phyloP scores from a whole-genome alignment of 257 asterid genomes.

The Lithospermum erythrorhizon region DNA sequence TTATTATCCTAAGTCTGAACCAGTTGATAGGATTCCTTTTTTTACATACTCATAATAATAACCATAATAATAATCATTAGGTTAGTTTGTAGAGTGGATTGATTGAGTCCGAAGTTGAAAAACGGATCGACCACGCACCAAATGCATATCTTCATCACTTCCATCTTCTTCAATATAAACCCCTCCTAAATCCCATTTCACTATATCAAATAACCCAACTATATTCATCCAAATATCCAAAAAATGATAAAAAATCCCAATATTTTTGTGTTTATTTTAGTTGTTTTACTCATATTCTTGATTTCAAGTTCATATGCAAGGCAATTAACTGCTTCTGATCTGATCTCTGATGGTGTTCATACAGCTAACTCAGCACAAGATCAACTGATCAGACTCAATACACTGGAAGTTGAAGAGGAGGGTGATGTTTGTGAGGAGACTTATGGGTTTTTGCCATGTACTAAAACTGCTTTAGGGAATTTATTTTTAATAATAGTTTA shows the following conservation, averaged over 20 bases:
- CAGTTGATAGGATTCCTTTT: too few species aligned
- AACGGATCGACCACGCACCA: neutral
- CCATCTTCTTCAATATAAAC: neutral
- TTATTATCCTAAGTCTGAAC: too few species aligned
- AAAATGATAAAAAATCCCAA: neutral
- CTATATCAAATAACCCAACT: too few species aligned
- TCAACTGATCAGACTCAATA: conserved; percentile 10
- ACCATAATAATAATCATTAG: too few species aligned
- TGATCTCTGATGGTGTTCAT: conserved; percentile 34
- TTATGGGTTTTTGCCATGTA: conserved; percentile 85
- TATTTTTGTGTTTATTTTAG: neutral
- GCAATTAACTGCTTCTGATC: conserved; percentile 22
- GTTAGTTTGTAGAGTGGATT: too few species aligned
- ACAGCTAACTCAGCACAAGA: neutral
- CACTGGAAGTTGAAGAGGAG: conserved; percentile 22
- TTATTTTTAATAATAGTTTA: conserved; percentile 55
- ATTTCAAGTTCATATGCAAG: neutral
- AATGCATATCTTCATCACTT: too few species aligned
- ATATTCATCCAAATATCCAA: too few species aligned
- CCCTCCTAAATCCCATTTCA: neutral
- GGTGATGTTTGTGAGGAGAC: conserved; percentile 67
- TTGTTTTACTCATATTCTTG: neutral
- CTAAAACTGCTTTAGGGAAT: conserved; percentile 57
- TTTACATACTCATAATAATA: too few species aligned
- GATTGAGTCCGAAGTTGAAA: neutral